Base-by-base conservation (phyloP, 371 early-diverging fungal genomes). In the Mucor saturninus region DNA sequence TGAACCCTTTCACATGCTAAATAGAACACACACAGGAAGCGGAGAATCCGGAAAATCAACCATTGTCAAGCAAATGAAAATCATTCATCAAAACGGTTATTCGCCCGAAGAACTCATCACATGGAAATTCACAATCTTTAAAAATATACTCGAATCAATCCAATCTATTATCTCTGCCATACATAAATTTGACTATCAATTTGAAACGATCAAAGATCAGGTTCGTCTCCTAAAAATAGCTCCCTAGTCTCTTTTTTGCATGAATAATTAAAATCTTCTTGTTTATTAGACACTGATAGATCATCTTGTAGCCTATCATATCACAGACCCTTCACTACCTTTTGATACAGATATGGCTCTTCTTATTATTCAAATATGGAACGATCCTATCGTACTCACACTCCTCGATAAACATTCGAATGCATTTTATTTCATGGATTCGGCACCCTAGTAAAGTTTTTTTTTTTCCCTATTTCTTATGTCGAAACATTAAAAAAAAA, bases 21-120 rank as follows among this genome's bases (percentile, higher is more conserved):
- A 21, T 21, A 21, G 21, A 4, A 8, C 0, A 4, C 35, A 2
- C n/a, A 7, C 38, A 89, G 92, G 95, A 30, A 90, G 89, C 73
- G 94, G 93, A 58, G 95, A 95, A 75, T 92, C 93, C 29, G 95
- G 95, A 55, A 94, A 94, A 73, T 90, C 91, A 55, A 95, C 96
- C 49, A 90, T 95, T 72, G 87, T 95, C 37, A 95, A 95, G 56
- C 95, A 95, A 79, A 93, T 95, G 93, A 93, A 93, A 69, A 90
- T 96, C 61, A 93, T 97, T 68, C 93, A 96, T 72, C 92, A 92
- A 67, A 84, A 86, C 49, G 97, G 96, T 1, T 98, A 91, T 74
- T 84, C 85, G 11, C 76, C 83, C 58, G 90, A 89, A 39, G 97
- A 97, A 67, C 80, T 93, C 4, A 77, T 79, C 55, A 75, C 84